These are phyloP conservation scores for Ascoidea rubescens DNA, from an alignment of 805 yeast species.

Conservation along the genomic window DNA sequence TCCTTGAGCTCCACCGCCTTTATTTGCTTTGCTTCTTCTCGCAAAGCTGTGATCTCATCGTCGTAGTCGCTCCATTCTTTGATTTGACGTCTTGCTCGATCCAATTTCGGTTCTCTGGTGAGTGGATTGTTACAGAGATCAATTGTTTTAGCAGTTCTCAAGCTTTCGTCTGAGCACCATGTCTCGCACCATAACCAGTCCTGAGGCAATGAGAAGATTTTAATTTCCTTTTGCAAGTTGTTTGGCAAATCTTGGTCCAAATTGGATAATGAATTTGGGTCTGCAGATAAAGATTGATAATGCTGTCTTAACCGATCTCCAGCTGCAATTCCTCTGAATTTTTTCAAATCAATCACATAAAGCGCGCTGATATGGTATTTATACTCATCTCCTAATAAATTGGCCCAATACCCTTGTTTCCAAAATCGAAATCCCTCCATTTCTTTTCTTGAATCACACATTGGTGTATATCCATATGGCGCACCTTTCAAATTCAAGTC, in stretches of 20 bases:
- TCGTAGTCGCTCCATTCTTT: constrained; percentile 71
- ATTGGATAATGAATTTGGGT: constrained; percentile 66
- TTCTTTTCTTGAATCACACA: constrained; percentile 69
- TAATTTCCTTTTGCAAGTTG: constrained; percentile 54
- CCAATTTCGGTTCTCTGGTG: constrained; percentile 68
- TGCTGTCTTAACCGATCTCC: constrained; percentile 77
- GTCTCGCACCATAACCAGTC: constrained; percentile 94
- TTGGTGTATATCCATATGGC: constrained; percentile 78
- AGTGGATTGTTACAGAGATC: constrained; percentile 78
- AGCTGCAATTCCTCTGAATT: constrained; percentile 49
- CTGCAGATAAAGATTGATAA: constrained; percentile 70
- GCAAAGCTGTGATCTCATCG: constrained; percentile 27
- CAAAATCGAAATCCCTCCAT: constrained; percentile 84
- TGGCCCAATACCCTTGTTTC: constrained; percentile 87
- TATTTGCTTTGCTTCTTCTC: constrained; percentile 9
- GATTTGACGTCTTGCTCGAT: constrained; percentile 58
- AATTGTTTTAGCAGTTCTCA: constrained; percentile 56
- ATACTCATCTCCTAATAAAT: constrained; percentile 33
- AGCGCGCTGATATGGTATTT: constrained; percentile 79
- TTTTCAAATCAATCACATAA: constrained; percentile 62
- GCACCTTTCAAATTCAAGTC: constrained; percentile 64
- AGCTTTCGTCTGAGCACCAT: constrained; percentile 63
- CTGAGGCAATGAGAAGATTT: constrained; percentile 60
- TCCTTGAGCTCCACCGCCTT: neutral
- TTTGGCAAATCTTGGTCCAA: constrained; percentile 93